Evolutionary conservation across 768 basidiomycete genomes (phyloP).

Genomic region (Gautieria morchelliformis): DNA sequence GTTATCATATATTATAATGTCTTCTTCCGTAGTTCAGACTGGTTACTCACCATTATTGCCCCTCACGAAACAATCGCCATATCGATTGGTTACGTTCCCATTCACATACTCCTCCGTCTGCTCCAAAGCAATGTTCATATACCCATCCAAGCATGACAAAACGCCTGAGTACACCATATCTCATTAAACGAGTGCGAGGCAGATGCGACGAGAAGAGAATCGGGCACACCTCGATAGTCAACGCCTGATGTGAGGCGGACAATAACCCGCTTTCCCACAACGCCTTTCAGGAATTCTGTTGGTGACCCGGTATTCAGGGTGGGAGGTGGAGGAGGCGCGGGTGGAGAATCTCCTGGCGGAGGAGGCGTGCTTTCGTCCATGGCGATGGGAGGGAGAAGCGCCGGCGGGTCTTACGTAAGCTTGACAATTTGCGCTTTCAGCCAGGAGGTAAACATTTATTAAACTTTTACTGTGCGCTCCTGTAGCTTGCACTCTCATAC

Average conservation of each 20-base stretch:
- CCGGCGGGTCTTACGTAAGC: neutral
- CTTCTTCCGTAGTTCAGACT: neutral
- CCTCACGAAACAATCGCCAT: slow-evolving; percentile 92
- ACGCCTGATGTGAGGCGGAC: slow-evolving; percentile 88
- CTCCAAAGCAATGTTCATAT: slow-evolving; percentile 98
- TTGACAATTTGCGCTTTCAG: neutral
- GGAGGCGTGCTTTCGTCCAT: slow-evolving; percentile 19
- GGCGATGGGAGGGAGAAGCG: neutral
- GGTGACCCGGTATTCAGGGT: slow-evolving; percentile 61
- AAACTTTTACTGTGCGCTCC: neutral
- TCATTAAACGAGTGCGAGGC: neutral
- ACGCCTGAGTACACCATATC: slow-evolving; percentile 45
- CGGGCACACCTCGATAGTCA: slow-evolving; percentile 73
- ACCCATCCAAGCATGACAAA: slow-evolving; percentile 91
- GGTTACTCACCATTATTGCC: slow-evolving; percentile 73
- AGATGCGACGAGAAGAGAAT: neutral
- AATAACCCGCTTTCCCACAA: slow-evolving; percentile 92
- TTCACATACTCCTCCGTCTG: slow-evolving; percentile 95
- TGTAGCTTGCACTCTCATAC: neutral
- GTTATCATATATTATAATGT: slow-evolving; percentile 4
- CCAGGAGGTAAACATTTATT: neutral
- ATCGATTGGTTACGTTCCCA: slow-evolving; percentile 76
- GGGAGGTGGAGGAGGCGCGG: slow-evolving; percentile 42
- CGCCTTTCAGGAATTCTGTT: slow-evolving; percentile 88
- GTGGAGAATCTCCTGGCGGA: slow-evolving; percentile 27